A percentile compares a stretch with the other conserved stretches of the same genome.
Evolutionary conservation across 352 stramenopile genomes (phyloP).

Genomic region (Phytophthora meadii): DNA sequence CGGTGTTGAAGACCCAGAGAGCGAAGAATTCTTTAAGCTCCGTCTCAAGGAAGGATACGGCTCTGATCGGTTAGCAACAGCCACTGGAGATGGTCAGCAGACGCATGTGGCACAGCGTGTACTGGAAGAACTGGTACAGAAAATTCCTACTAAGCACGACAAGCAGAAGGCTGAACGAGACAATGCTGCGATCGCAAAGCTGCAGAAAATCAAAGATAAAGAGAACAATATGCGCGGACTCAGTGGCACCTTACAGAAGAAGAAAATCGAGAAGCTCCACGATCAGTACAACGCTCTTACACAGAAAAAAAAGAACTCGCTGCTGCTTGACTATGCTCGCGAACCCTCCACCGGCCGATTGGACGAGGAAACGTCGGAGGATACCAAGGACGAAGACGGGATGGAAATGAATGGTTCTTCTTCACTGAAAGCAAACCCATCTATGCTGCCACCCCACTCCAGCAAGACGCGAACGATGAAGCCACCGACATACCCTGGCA

Average conservation of each 20-base stretch:
- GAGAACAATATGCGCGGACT: slow-evolving; percentile 78
- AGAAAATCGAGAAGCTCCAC: slow-evolving; percentile 86
- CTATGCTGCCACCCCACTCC: slow-evolving; percentile 28
- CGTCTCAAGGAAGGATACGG: slow-evolving; percentile 86
- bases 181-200: slow-evolving; percentile 46
- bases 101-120: slow-evolving; percentile 78
- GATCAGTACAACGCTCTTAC: slow-evolving; percentile 84
- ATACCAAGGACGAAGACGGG: slow-evolving; percentile 39
- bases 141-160: slow-evolving; percentile 51
- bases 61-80: slow-evolving; percentile 62
- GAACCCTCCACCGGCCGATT: slow-evolving; percentile 30
- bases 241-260: slow-evolving; percentile 77
- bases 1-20: slow-evolving; percentile 91
- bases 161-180: slow-evolving; percentile 47
- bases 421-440: slow-evolving; percentile 18
- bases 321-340: slow-evolving; percentile 67
- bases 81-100: slow-evolving; percentile 51
- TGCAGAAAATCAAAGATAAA: slow-evolving; percentile 70
- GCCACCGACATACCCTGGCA: slow-evolving; percentile 18
- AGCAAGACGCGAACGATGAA: slow-evolving; percentile 37
- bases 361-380: slow-evolving; percentile 37
- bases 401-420: slow-evolving; percentile 14
- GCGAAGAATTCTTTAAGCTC: slow-evolving; percentile 90
- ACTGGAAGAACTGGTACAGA: slow-evolving; percentile 67
- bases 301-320: slow-evolving; percentile 78